A percentile compares a stretch with the other conserved stretches of the same genome.
These are phyloP conservation scores for Tolypocladium tundrense DNA, from an alignment of 2,329 filamentous ascomycete species.

Conservation along the genomic window DNA sequence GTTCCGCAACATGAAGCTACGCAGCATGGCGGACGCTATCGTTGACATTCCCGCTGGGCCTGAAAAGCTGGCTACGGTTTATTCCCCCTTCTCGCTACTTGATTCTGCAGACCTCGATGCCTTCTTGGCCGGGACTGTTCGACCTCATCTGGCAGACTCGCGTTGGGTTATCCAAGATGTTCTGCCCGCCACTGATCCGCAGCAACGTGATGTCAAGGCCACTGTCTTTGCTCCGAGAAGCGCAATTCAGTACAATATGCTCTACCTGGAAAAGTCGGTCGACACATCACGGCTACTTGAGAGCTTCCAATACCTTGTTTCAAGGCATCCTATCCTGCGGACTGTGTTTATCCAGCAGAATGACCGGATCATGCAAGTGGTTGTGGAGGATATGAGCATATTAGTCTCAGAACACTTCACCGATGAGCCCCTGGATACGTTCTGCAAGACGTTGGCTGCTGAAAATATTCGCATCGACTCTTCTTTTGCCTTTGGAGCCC, in stretches of 20 bases:
- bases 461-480: background rate
- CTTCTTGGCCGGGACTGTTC: conserved; percentile 8
- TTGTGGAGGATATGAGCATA: conserved; percentile 9
- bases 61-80: conserved; percentile 10
- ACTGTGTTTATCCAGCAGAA: conserved; percentile 14
- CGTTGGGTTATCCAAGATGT: conserved; percentile 13
- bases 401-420: conserved; percentile 6
- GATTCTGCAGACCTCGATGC: conserved; percentile 5
- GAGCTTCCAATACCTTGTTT: conserved; percentile 12
- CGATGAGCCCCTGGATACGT: conserved; percentile 5
- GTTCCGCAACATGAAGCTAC: conserved; percentile 15
- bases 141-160: conserved; percentile 8
- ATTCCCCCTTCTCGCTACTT: conserved; percentile 12
- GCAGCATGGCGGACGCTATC: background rate
- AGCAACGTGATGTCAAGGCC: conserved; percentile 11
- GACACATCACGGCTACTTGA: conserved; percentile 8
- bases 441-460: conserved; percentile 4
- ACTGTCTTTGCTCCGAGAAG: conserved; percentile 12
- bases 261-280: conserved; percentile 14
- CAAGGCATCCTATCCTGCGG: conserved; percentile 12
- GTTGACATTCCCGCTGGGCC: conserved; percentile 9
- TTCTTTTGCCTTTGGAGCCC: background rate
- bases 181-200: conserved; percentile 11
- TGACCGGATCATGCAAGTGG: conserved; percentile 9
- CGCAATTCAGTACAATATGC: conserved; percentile 17